A percentile compares a stretch with the other conserved stretches of the same genome.
These are phyloP conservation scores for Papiliotrema terrestris DNA, from an alignment of 1,284 basidiomycete species.

Conservation along the genomic window DNA sequence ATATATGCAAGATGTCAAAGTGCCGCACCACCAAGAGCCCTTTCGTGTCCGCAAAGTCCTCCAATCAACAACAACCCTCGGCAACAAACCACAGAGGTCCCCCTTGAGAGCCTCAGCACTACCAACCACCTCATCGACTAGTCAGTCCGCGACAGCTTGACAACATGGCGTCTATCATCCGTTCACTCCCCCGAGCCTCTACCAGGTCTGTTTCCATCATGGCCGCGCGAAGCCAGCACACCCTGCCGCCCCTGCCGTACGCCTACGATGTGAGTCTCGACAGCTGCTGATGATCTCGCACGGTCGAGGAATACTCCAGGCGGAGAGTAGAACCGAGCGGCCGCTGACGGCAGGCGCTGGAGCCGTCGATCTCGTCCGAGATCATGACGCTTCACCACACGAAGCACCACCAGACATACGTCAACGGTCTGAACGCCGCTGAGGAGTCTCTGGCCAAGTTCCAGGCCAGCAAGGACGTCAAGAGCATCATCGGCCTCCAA, in stretches of 20 bases:
- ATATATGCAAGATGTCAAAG: too few relatives aligned
- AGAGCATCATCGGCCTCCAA: conserved; percentile 80
- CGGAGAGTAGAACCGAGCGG: neutral
- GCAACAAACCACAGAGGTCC: neutral
- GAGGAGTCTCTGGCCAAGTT: conserved; percentile 73
- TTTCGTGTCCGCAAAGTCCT: neutral
- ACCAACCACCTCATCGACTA: neutral
- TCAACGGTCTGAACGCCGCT: conserved; percentile 85
- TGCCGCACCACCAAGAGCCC: neutral
- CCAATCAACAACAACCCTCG: neutral
- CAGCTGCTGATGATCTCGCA: neutral
- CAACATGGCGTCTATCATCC: conserved; percentile 5
- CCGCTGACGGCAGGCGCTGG: conserved; percentile 47
- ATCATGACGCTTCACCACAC: conserved; percentile 93
- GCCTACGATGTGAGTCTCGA: conserved; percentile 75
- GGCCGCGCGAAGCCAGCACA: conserved; percentile 35
- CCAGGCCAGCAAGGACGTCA: conserved; percentile 57
- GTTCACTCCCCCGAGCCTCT: conserved; percentile 2
- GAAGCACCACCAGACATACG: conserved; percentile 93
- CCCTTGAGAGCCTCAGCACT: neutral
- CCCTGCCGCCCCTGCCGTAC: conserved; percentile 83
- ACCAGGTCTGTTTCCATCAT: neutral
- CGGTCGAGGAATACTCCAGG: neutral
- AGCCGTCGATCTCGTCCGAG: conserved; percentile 60
- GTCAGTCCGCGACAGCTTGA: neutral